These are phyloP conservation scores for Apiotrichum sp. DNA, from an alignment of 1,284 basidiomycete species.

Conservation along the genomic window DNA sequence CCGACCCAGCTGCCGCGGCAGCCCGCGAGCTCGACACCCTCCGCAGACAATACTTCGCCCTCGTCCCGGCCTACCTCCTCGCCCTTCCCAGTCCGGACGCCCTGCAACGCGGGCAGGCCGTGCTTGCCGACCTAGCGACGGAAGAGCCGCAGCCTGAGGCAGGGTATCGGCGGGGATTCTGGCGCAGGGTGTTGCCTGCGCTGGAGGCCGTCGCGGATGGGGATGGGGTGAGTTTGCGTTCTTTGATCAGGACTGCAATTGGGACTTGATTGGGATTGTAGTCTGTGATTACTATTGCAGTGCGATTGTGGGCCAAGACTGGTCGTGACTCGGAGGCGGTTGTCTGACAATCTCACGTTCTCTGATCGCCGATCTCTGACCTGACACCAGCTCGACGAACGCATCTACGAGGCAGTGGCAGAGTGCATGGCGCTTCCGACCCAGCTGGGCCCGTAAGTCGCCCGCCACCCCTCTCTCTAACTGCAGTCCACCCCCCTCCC, in stretches of 20 bases:
- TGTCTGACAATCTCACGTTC: too few relatives aligned
- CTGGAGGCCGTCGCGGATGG: slow-evolving; percentile 26
- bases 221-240: slow-evolving; percentile 17
- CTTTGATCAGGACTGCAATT: background rate
- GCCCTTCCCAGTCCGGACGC: slow-evolving; percentile 15
- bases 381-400: slow-evolving; percentile 34
- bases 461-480: background rate
- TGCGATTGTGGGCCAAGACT: too few relatives aligned
- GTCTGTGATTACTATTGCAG: too few relatives aligned
- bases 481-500: slow-evolving; percentile 36
- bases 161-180: slow-evolving; percentile 31
- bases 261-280: too few relatives aligned
- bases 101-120: slow-evolving; percentile 27
- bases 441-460: slow-evolving; percentile 3
- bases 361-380: background rate
- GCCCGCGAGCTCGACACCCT: too few relatives aligned
- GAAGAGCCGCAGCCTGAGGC: slow-evolving; percentile 18
- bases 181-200: slow-evolving; percentile 25
- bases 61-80: slow-evolving; percentile 38
- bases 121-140: slow-evolving; percentile 7
- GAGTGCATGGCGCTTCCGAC: slow-evolving; percentile 24
- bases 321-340: too few relatives aligned
- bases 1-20: too few relatives aligned
- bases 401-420: slow-evolving; percentile 36
- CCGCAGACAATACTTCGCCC: slow-evolving; percentile 33